Evolutionary conservation across 1,284 basidiomycete genomes (phyloP).

Genomic region (Cryptococcus deneoformans): DNA sequence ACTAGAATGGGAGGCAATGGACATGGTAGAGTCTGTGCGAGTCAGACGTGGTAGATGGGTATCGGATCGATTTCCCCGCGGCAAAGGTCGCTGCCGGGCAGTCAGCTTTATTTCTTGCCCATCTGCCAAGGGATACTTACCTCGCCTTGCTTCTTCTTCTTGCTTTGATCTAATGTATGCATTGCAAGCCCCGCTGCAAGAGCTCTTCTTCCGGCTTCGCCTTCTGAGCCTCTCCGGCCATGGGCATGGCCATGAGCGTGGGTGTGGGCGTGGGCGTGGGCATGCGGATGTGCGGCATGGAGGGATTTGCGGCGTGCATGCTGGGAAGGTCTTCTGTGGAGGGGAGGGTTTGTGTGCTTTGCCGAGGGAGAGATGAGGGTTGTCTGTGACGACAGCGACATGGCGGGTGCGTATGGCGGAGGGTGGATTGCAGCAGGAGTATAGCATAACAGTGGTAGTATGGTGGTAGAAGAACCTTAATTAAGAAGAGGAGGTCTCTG

Average conservation of each 20-base stretch:
- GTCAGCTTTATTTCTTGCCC: background rate
- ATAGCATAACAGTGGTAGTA: background rate
- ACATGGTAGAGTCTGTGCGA: slow-evolving; percentile 27
- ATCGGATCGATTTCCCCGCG: slow-evolving; percentile 30
- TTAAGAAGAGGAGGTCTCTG: no score
- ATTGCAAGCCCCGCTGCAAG: slow-evolving; percentile 39
- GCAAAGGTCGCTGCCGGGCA: slow-evolving; percentile 20
- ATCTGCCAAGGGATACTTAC: slow-evolving; percentile 12
- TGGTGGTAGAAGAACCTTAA: no score
- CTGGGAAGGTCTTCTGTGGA: slow-evolving; percentile 3
- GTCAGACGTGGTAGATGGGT: slow-evolving; percentile 31
- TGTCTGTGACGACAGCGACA: slow-evolving; percentile 38
- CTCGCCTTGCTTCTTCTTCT: slow-evolving; percentile 25
- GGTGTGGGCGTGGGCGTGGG: slow-evolving; percentile 11
- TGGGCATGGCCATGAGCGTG: slow-evolving; percentile 8
- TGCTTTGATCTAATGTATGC: slow-evolving; percentile 29
- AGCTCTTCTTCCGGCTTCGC: slow-evolving; percentile 38
- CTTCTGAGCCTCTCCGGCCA: slow-evolving; percentile 26
- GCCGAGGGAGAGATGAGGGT: slow-evolving; percentile 38
- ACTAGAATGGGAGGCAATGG: slow-evolving; percentile 9
- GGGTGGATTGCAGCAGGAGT: background rate
- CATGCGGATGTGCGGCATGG: slow-evolving; percentile 4
- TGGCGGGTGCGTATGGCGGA: slow-evolving; percentile 3
- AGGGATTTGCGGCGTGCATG: slow-evolving; percentile 9
- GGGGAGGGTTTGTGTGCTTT: slow-evolving; percentile 5